These are phyloP conservation scores for Medicago lupulina DNA, from an alignment of 306 rosid species.

Conservation along the genomic window DNA sequence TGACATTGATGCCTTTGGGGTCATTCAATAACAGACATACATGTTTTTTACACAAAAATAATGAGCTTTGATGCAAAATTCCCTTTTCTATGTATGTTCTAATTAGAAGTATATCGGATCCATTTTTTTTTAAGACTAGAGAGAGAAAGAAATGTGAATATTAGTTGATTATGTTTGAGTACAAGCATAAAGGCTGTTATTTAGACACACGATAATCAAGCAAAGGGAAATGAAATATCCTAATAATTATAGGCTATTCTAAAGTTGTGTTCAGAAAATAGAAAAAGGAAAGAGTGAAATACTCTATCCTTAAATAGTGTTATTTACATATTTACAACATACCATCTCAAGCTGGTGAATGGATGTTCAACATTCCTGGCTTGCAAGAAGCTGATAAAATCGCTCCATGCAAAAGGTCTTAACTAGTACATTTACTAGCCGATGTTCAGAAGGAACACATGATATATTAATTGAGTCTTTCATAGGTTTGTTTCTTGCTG, in stretches of 20 bases:
- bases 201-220: background rate
- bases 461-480: background rate
- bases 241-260: background rate
- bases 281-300: background rate
- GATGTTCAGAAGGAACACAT: too few species aligned
- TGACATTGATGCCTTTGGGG: conserved; percentile 20
- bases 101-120: too few species aligned
- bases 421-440: too few species aligned
- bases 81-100: conserved; percentile 21
- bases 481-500: background rate
- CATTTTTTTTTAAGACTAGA: too few species aligned
- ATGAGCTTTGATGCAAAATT: background rate
- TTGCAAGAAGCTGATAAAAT: too few species aligned
- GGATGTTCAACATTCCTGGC: too few species aligned
- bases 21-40: background rate
- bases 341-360: too few species aligned
- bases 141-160: background rate
- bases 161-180: too few species aligned
- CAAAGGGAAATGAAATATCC: background rate
- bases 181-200: background rate
- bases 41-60: conserved; percentile 5
- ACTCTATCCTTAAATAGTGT: background rate
- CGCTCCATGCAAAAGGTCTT: too few species aligned
- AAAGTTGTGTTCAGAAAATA: background rate
- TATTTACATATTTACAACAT: background rate